Conservation (phyloP, 306 rosid species). For the Castanea crenata region DNA sequence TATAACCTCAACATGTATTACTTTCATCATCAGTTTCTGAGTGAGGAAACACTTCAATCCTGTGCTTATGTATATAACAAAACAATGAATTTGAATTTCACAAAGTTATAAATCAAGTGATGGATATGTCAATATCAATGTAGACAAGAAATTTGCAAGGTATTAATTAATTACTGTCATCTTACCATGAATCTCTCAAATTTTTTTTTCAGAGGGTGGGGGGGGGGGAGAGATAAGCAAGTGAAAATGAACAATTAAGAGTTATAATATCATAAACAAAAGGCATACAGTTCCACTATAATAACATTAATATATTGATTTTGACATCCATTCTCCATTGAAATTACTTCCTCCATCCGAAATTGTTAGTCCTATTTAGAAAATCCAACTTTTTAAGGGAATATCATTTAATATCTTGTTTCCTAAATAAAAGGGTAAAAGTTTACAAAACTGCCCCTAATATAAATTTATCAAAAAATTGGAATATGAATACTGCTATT, state of each 20-base stretch:
- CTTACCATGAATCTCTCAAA: background rate
- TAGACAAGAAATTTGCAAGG: background rate
- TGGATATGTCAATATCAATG: background rate
- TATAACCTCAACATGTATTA: background rate
- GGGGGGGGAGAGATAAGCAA: background rate
- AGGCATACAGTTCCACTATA: background rate
- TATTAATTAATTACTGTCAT: background rate
- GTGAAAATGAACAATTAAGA: background rate
- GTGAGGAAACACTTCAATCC: background rate
- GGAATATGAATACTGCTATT: too few relatives aligned
- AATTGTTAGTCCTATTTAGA: too few relatives aligned
- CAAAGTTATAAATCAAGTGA: background rate
- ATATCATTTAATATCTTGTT: too few relatives aligned
- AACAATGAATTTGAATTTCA: background rate
- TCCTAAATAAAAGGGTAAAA: too few relatives aligned
- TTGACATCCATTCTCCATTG: background rate
- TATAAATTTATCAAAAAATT: too few relatives aligned
- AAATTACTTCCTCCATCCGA: background rate
- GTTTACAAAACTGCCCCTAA: too few relatives aligned
- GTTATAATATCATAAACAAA: background rate
- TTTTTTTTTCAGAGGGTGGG: background rate
- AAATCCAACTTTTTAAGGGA: too few relatives aligned
- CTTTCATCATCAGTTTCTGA: background rate
- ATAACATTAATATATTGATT: background rate
- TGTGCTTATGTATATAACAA: background rate